phyloP scores from a whole-genome alignment of 306 rosid species.

The Cucurbita maxima region DNA sequence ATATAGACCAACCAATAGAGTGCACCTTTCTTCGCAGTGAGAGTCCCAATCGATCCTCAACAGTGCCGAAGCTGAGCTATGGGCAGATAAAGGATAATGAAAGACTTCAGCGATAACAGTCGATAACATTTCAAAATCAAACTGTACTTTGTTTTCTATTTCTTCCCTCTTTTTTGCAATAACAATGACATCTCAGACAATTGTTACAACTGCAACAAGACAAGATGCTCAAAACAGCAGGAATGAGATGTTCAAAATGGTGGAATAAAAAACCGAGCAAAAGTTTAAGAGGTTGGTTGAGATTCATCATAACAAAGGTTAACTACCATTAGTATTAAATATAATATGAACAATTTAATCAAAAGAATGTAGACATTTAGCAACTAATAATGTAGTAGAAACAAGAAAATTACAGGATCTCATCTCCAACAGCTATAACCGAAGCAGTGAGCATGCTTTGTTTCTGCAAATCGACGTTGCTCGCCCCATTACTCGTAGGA shows the following conservation, averaged over 20 bases:
- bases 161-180: not conserved
- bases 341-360: not conserved
- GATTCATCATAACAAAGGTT: not conserved
- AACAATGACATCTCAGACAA: not conserved
- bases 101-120: conserved; percentile 33
- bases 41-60: conserved; percentile 78
- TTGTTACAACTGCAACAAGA: not conserved
- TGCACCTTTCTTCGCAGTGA: conserved; percentile 55
- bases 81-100: conserved; percentile 36
- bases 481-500: conserved; percentile 44
- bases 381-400: not conserved
- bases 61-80: conserved; percentile 97
- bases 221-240: not conserved
- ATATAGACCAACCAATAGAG: conserved; percentile 69
- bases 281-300: not conserved
- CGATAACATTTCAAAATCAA: not conserved
- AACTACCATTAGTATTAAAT: not conserved
- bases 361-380: not conserved
- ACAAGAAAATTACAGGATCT: conserved; percentile 76
- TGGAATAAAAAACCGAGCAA: not conserved
- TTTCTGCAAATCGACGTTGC: conserved; percentile 24
- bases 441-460: conserved; percentile 59
- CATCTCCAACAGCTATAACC: conserved; percentile 78
- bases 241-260: not conserved
- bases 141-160: conserved; percentile 1